Base-by-base conservation (phyloP, 768 basidiomycete genomes). In the Rubroboletus pulcherrimus region DNA sequence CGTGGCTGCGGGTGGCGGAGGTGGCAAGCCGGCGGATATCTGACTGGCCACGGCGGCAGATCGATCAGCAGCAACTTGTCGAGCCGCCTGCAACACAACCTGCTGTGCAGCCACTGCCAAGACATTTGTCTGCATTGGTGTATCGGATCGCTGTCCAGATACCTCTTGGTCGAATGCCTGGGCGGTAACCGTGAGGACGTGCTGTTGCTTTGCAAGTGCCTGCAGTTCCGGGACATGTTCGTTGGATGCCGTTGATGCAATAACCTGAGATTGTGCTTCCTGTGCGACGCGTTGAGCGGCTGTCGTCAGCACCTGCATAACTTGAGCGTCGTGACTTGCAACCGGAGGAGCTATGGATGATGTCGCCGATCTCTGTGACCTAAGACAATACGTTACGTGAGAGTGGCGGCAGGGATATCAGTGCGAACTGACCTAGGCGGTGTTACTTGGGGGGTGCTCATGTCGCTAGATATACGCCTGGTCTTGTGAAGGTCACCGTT, bases 21-120 rank as follows among this genome's bases (percentile, higher is more conserved):
- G 66, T 4, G 73, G 66, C n/a, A 76, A 55, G 17, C 78, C 77
- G 5, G 75, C 74, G 9, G 71, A 73, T 24, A 77, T 70, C 43
- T 79, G 72, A 37, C 62, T 57, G 1, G 72, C 77, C 2, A 74
- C 74, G 3, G 73, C 77, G 11, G 75, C 75, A 7, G 79, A 75
- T 31, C 76, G 77, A 56, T 82, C 81, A 17, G 80, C 78, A 21
- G 77, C 81, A 19, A 81, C 81, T 52, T 81, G 80, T 48, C 79
- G 78, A 15, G 81, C 90, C 29, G 91, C 91, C 64, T 89, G 84
- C 34, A 90, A 77, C 44, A 93, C 91, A 53, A 92, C 86, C 56
- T 89, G 84, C 63, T 89, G 87, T 17, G 89, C 90, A 5, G 89
- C 90, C 12, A 82, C 84, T 6, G 87, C 88, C 55, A 91, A 77